Evolutionary conservation across 495 filamentous ascomycete species (phyloP).

Genomic region (Polyplosphaeria fusca): DNA sequence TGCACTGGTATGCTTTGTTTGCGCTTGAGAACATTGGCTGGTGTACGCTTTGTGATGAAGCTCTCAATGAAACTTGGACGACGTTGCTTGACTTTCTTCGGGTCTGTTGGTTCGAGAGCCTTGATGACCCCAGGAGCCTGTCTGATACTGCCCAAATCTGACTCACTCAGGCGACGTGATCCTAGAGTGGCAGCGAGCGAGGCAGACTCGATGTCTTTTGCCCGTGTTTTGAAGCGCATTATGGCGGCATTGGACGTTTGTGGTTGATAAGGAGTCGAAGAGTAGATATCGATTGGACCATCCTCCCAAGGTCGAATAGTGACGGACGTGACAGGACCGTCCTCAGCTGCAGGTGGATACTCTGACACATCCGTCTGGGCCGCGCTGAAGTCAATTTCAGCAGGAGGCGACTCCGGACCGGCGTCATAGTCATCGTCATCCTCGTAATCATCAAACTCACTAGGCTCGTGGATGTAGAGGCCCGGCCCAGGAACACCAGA

Average conservation of each 20-base stretch:
- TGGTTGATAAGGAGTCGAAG: constrained; percentile 32
- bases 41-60: constrained; percentile 30
- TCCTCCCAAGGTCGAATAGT: constrained; percentile 33
- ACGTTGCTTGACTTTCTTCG: constrained; percentile 27
- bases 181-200: constrained; percentile 39
- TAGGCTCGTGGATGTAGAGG: constrained; percentile 33
- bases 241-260: constrained; percentile 39
- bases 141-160: constrained; percentile 35
- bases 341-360: constrained; percentile 8
- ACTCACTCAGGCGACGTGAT: constrained; percentile 37
- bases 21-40: constrained; percentile 33
- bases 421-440: constrained; percentile 29
- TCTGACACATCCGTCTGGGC: constrained; percentile 24
- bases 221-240: constrained; percentile 34
- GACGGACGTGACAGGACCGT: not conserved
- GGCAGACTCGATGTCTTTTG: constrained; percentile 36
- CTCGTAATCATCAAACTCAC: constrained; percentile 36
- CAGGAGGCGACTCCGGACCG: constrained; percentile 33
- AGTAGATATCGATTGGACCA: constrained; percentile 1
- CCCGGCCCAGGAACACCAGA: constrained; percentile 37
- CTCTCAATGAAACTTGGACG: constrained; percentile 35
- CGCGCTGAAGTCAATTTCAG: constrained; percentile 21
- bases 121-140: constrained; percentile 28
- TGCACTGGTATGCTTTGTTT: constrained; percentile 30
- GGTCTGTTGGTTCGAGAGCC: constrained; percentile 7